Percentiles rank a stretch among this genome's conserved stretches.
phyloP scores from a whole-genome alignment of 495 filamentous ascomycete genomes.

The Pseudotulostoma volvatum region DNA sequence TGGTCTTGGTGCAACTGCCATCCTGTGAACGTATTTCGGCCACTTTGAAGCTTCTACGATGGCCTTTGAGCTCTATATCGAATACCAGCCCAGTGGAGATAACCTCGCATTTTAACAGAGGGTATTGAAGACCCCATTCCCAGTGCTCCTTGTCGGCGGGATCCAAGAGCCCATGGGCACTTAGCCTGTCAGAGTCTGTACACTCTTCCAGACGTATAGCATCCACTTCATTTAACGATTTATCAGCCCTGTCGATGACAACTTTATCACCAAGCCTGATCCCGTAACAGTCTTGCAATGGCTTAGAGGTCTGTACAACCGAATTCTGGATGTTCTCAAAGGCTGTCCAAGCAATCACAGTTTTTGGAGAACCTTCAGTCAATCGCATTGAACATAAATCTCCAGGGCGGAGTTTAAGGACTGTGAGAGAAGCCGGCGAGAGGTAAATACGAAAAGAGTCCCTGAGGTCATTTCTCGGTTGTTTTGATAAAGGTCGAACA shows the following conservation, averaged over 20 bases:
- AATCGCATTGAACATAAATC: slow-evolving; percentile 38
- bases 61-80: slow-evolving; percentile 31
- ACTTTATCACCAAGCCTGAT: slow-evolving; percentile 48
- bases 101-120: slow-evolving; percentile 31
- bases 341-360: slow-evolving; percentile 50
- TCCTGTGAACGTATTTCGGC: slow-evolving; percentile 17
- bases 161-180: slow-evolving; percentile 17
- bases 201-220: slow-evolving; percentile 35
- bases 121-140: slow-evolving; percentile 46
- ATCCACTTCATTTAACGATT: slow-evolving; percentile 23
- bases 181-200: slow-evolving; percentile 22
- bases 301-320: slow-evolving; percentile 47
- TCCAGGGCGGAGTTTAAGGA: slow-evolving; percentile 42
- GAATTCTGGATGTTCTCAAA: slow-evolving; percentile 45
- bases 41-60: slow-evolving; percentile 29
- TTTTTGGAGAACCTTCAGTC: slow-evolving; percentile 24
- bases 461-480: slow-evolving; percentile 35
- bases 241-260: slow-evolving; percentile 29
- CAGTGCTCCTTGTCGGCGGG: slow-evolving; percentile 38
- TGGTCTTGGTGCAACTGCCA: slow-evolving; percentile 14
- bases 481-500: slow-evolving; percentile 37
- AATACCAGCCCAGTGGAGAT: slow-evolving; percentile 28
- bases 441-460: slow-evolving; percentile 52
- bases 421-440: slow-evolving; percentile 43
- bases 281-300: slow-evolving; percentile 45